Evolutionary conservation across 306 rosid genomes (phyloP), one percentile per base, ranked within the genome.

Genomic region (Gastrolobium bilobum): DNA sequence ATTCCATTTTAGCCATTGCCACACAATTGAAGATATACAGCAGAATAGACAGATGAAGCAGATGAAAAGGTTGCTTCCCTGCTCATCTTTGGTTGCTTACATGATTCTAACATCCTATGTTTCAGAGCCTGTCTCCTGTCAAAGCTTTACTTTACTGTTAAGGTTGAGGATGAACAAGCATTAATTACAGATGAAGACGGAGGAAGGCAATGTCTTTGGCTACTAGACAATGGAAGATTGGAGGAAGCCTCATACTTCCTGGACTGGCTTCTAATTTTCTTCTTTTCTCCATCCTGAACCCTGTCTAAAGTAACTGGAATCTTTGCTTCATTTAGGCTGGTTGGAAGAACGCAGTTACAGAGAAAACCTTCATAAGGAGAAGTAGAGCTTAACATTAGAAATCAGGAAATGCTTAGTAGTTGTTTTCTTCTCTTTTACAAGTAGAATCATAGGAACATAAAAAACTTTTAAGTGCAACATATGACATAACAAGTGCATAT

Each of bases 331-430:
- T 89, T 91, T 44, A 95, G 82, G 64, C 92, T 90, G 6, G 93
- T 83, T 0, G 99, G 99, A 75, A 95, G 99, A 87, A 96, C 99
- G 8, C 99, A 96, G 76, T 93, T 96, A 92, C 99, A 95, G 62
- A 95, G 59, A 30, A 91, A 88, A 57, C 99, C 99, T 95, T 52
- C 57, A 83, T 10, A 79, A 69, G 75, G 58, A 69, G 35, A 65
- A 69, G 42, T 43, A 79, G 13, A 48, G 31, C 62, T 14, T 42
- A 58, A 33, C 40, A 68, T 54, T 57, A 78, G 80, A 68, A 54
- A 58, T 76, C 54, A 78, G 15, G 26, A 69, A 6, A 29, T 14
- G 38, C 59, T 42, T 42, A 10, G 60, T 9, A 43, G 52, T 11
- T 54, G 7, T 4, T 62, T 47, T 30, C 39, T 15, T 14, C 9